These are phyloP conservation scores for Hypoxylon fragiforme DNA, from an alignment of 495 filamentous ascomycete species.

Conservation along the genomic window DNA sequence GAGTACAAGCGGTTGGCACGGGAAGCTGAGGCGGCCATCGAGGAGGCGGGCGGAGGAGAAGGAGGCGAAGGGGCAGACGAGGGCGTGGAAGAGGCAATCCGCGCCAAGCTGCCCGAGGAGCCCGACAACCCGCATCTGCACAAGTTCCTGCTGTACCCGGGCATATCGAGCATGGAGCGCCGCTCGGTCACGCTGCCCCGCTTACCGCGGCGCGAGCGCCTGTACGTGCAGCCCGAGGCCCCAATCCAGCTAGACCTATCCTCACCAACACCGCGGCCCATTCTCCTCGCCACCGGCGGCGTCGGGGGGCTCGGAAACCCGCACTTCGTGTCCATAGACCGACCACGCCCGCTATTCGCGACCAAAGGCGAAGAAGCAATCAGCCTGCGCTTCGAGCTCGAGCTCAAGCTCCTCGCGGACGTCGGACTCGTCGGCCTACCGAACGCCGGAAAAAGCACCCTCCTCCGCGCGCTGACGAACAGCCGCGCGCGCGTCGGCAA, in stretches of 20 bases:
- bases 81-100: constrained; percentile 18
- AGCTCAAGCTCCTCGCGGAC: constrained; percentile 93
- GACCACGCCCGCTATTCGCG: constrained; percentile 78
- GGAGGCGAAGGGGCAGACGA: no score
- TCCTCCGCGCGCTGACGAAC: constrained; percentile 82
- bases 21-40: constrained; percentile 37
- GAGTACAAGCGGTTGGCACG: constrained; percentile 32
- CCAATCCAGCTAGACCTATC: constrained; percentile 84
- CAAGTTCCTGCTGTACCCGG: constrained; percentile 85
- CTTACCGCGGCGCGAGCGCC: constrained; percentile 56
- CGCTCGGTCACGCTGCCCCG: constrained; percentile 61
- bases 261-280: constrained; percentile 74
- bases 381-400: constrained; percentile 78
- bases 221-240: constrained; percentile 65
- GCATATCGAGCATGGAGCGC: constrained; percentile 67
- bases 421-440: constrained; percentile 92
- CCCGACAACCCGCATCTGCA: constrained; percentile 52
- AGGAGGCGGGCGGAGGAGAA: constrained; percentile 32
- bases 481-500: constrained; percentile 86
- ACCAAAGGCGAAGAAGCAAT: constrained; percentile 81
- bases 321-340: constrained; percentile 75
- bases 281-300: constrained; percentile 88
- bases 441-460: constrained; percentile 94
- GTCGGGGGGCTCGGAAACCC: constrained; percentile 91
- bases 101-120: constrained; percentile 30